Percentiles rank a stretch among this genome's conserved stretches.
Evolutionary conservation across 805 yeast species (phyloP).

Genomic region (Kurtzmaniella fragi): DNA sequence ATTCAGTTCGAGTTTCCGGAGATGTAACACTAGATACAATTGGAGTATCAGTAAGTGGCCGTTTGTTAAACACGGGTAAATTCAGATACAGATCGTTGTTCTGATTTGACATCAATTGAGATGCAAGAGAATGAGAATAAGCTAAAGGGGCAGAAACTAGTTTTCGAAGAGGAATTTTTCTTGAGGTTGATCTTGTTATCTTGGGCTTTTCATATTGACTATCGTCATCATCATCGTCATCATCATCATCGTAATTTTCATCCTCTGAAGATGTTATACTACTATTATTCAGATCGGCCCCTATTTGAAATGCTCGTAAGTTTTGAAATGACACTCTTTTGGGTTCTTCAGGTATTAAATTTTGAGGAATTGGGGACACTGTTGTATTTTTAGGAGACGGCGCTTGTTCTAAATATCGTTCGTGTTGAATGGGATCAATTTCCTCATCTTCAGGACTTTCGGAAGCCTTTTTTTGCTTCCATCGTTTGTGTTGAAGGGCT

Average conservation of each 20-base stretch:
- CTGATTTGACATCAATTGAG: conserved; percentile 8
- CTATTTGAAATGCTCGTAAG: conserved; percentile 1
- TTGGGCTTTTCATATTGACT: neutral
- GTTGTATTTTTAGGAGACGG: no score
- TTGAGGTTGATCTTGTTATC: neutral
- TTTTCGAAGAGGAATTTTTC: conserved; percentile 9
- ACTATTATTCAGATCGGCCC: conserved; percentile 2
- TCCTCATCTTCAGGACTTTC: no score
- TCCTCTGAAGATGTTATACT: conserved; percentile 5
- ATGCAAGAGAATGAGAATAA: conserved; percentile 10
- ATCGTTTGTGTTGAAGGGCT: conserved; percentile 7
- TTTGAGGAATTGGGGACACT: no score
- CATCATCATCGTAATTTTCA: conserved; percentile 6
- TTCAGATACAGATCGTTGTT: conserved; percentile 6
- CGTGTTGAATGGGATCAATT: no score
- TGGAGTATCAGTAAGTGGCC: conserved; percentile 76
- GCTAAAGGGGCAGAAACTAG: conserved; percentile 14
- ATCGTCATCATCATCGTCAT: conserved; percentile 3
- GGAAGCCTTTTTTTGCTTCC: no score
- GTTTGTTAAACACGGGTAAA: conserved; percentile 58
- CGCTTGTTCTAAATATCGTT: no score
- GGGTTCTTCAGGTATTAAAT: no score
- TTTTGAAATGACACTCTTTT: conserved; percentile 15
- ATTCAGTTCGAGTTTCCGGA: conserved; percentile 36
- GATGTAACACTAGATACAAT: conserved; percentile 53